Percentiles rank a stretch among this genome's conserved stretches.
Evolutionary conservation across 192 early-diverging fungal genomes (phyloP).

Genomic region (Martensiomyces pterosporus): DNA sequence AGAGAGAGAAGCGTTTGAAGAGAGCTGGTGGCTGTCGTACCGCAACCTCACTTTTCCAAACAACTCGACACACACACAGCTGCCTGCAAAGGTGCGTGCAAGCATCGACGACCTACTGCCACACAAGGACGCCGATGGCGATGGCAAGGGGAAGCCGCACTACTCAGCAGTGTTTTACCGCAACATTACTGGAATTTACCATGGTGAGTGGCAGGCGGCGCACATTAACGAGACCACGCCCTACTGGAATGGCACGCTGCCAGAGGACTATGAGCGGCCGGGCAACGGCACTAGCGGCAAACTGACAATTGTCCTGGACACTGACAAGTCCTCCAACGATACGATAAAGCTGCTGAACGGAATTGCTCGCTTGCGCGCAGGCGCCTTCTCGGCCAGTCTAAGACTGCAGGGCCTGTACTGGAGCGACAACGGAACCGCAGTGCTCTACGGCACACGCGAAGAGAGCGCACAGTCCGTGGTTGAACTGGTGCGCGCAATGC

Average conservation of each 20-base stretch:
- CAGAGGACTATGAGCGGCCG: conserved; percentile 11
- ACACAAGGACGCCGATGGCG: neutral
- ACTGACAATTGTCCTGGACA: conserved; percentile 16
- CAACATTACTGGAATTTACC: conserved; percentile 17
- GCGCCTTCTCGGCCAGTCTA: conserved; percentile 3
- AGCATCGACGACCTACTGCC: conserved; percentile 7
- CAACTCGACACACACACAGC: conserved; percentile 25
- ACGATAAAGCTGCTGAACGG: conserved; percentile 18
- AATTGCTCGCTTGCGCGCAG: conserved; percentile 2
- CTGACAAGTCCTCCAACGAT: neutral
- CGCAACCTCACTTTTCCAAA: conserved; percentile 15
- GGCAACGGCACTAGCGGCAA: conserved; percentile 6
- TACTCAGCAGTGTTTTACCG: neutral
- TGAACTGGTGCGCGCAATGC: conserved; percentile 21
- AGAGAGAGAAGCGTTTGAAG: conserved; percentile 20
- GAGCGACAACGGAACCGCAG: conserved; percentile 15
- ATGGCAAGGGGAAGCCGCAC: neutral
- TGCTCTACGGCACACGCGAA: conserved; percentile 17
- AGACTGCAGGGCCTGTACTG: conserved; percentile 29
- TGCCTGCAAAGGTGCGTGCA: conserved; percentile 14
- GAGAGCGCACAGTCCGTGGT: conserved; percentile 15
- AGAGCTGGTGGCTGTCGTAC: conserved; percentile 26
- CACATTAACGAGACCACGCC: conserved; percentile 4
- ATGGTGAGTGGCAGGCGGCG: conserved; percentile 16
- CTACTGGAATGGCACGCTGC: conserved; percentile 8